These are phyloP conservation scores for Pichia cactophila DNA, from an alignment of 1,139 yeast genomes.

Conservation along the genomic window DNA sequence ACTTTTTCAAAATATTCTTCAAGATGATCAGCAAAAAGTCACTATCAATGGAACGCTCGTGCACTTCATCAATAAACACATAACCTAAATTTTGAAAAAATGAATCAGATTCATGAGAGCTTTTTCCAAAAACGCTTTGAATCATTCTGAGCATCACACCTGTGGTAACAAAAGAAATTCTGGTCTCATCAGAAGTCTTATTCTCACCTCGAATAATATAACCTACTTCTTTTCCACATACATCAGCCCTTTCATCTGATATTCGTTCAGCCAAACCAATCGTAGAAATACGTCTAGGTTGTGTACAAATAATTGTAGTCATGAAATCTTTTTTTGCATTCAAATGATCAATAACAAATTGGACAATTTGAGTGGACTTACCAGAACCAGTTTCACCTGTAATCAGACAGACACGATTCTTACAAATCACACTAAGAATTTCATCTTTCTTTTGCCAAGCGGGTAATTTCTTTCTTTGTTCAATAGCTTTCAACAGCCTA, in stretches of 20 bases:
- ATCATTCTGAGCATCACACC: constrained; percentile 87
- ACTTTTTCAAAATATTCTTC: constrained; percentile 45
- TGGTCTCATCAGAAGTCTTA: constrained; percentile 51
- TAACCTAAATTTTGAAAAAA: constrained; percentile 55
- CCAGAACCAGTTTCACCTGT: constrained; percentile 99
- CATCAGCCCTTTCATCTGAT: constrained; percentile 67
- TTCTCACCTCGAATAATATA: constrained; percentile 88
- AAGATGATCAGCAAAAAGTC: constrained; percentile 76
- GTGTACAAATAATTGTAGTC: constrained; percentile 76
- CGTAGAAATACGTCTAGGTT: constrained; percentile 93
- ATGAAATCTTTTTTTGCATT: constrained; percentile 36
- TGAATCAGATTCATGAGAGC: constrained; percentile 14
- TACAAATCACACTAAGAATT: constrained; percentile 47
- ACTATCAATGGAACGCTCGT: constrained; percentile 87
- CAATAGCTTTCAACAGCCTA: constrained; percentile 32
- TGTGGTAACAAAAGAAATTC: constrained; percentile 80
- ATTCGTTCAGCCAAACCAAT: constrained; percentile 92
- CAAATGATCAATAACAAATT: constrained; percentile 69
- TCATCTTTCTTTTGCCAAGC: constrained; percentile 68
- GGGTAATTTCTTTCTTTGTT: constrained; percentile 53
- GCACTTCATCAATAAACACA: constrained; percentile 89
- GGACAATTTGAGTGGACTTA: constrained; percentile 88
- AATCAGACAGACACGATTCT: constrained; percentile 61
- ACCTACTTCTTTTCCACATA: constrained; percentile 76
- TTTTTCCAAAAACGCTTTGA: constrained; percentile 38